Base-by-base conservation (phyloP, 2,329 filamentous ascomycete genomes). In the Pyrenochaeta sp. region DNA sequence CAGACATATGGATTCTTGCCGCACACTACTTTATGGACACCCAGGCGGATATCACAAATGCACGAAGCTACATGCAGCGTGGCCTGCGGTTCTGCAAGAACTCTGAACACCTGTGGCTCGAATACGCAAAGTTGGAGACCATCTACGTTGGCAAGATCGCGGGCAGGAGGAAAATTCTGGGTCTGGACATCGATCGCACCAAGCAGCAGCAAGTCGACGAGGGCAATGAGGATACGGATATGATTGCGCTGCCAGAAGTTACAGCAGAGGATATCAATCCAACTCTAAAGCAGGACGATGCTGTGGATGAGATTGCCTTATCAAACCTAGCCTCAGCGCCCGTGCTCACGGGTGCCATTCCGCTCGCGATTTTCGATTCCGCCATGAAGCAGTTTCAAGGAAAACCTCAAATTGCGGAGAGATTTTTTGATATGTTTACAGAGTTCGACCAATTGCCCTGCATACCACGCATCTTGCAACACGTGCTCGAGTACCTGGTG, bases 101-200 rank as follows among this genome's bases (percentile, higher is more conserved):
- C 43, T 88, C 90, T 41, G 86, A 82, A 59, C 81, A 82, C 15
- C 75, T 99, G 45, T 99, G 94, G 92, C 73, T 96, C 30, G 91
- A 97, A 77, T 98, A 97, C 72, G 90, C 90, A 7, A 89, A 90
- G 70, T 83, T 94, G 69, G 95, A 99, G 81, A 92, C 97, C 87
- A 89, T 95, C 58, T 98, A 96, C 82, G 82, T 98, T 50, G 87
- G 85, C 45, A 92, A 90, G 78, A 87, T 98, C 69, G 87, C 90
- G 53, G 86, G 86, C 56, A 86, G 92, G 73, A 87, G 88, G 75
- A 83, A 83, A 64, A 85, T 90, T 49, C 72, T 91, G 51, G 88
- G 87, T 3, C 73, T 90, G 51, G 86, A 88, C 60, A 67, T 75
- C 46, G 72, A 73, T 45, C 76, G 73, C 62, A 78, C 71, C 41